Evolutionary conservation across 2,329 filamentous ascomycete species (phyloP), one percentile per base, ranked within the genome.

Genomic region (Hypoxylon rubiginosum): DNA sequence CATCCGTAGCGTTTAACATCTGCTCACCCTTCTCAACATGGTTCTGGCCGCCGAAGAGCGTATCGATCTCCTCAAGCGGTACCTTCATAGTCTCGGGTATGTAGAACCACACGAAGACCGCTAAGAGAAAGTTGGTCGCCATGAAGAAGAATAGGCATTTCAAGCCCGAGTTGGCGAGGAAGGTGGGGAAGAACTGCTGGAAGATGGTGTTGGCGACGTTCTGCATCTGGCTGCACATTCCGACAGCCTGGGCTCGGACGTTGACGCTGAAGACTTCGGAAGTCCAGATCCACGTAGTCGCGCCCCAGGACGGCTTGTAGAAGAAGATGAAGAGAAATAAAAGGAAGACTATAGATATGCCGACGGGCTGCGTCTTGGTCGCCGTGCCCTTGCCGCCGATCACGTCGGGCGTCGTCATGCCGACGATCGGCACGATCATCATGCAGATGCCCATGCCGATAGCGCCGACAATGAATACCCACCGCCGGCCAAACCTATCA

Each of bases 281-380:
- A 0, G 89, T 91, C 86, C 87, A 91, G 75, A 91, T 91, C 89
- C 90, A 92, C 17, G 88, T 86, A 4, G 88, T 91, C 1, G 89
- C 89, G 54, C 89, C 89, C 88, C 89, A 91, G 0, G 87, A 89
- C 3, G 89, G 89, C 75, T 91, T 92, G 79, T 91, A 88, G 79
- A 89, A 89, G 77, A 88, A 83, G 30, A 88, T 87, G 69, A 90
- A 90, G 7, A 90, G 77, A 81, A 91, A 91, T 17, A 91, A 80
- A 69, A 91, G 78, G 79, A 91, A 89, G 1, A 91, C 88, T 62
- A 91, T 91, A n/a, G 86, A 82, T 67, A 91, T 90, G 30, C 88
- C 90, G 3, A 91, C 88, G 4, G 86, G 78, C 56, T 86, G 77
- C 0, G 83, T 79, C 75, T 91, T 91, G 10, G 72, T 73, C n/a